Base-by-base conservation (phyloP, 2,329 filamentous ascomycete species). In the Colletotrichum endophyticum region DNA sequence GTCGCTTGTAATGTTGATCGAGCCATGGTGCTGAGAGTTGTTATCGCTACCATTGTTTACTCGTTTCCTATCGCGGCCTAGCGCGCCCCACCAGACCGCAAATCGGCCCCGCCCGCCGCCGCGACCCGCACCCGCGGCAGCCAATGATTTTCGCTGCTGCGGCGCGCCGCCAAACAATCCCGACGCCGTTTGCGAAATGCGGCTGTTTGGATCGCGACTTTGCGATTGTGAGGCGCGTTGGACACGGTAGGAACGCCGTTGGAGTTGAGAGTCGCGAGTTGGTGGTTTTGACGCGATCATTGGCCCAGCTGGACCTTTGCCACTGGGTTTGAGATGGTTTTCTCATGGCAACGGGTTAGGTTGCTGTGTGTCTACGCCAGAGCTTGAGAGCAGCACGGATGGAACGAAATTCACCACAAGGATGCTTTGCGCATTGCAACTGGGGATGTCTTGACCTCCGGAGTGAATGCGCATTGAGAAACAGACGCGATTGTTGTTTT, bases 21-120 rank as follows among this genome's bases (percentile, higher is more conserved):
- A 67, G 15, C n/a, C 11, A 8, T 49, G 44, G 19, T 32, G 57
- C 57, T 36, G 28, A 67, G 34, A 62, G 66, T 76, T 80, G 77
- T 78, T 73, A 64, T 75, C 70, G 73, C 66, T 28, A 34, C 49
- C 74, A 71, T 84, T 88, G 86, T 89, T 89, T 89, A 88, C 86
- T 83, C 83, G 82, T 84, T 87, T 80, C 88, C 86, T 79, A 79
- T 84, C 78, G 8, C 8, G 83, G 84, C 6, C 67, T 88, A 86
- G 87, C 79, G 81, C 1, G 66, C 25, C 30, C 30, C 9, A 2
- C 22, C n/a, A 2, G 8, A 36, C n/a, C 32, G 39, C 4, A 44
- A 9, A n/a, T 25, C 71, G 75, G 67, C 16, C 72, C 75, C 71
- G 61, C 67, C 71, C 13, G 66, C 22, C 25, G n/a, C 75, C 66